Conservation (phyloP, 306 rosid species). For the Hylodesmum podocarpum region DNA sequence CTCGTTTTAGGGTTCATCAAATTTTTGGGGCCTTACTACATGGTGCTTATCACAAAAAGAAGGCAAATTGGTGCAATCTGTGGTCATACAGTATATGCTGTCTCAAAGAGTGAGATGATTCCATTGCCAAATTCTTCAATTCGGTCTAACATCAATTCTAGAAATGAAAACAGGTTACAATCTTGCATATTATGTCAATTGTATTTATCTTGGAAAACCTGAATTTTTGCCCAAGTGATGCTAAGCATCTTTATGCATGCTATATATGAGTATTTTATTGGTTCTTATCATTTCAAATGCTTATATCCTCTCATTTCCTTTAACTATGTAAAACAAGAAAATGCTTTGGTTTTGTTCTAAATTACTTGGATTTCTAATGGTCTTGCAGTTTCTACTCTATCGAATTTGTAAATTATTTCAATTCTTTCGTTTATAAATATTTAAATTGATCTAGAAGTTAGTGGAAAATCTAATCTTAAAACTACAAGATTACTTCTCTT, state of each 20-base stretch:
- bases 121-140: constrained; percentile 81
- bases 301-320: neutral
- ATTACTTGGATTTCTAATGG: constrained; percentile 12
- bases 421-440: constrained; percentile 5
- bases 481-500: constrained; percentile 2
- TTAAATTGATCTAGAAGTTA: neutral
- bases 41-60: constrained; percentile 90
- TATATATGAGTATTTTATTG: neutral
- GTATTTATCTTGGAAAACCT: constrained; percentile 44
- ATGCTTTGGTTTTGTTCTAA: constrained; percentile 21
- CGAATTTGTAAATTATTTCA: constrained; percentile 1
- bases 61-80: constrained; percentile 89
- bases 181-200: constrained; percentile 48
- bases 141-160: constrained; percentile 60
- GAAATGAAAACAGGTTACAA: constrained; percentile 89
- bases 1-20: constrained; percentile 74
- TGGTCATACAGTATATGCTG: constrained; percentile 80
- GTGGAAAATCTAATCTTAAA: neutral
- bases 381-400: constrained; percentile 8
- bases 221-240: constrained; percentile 26
- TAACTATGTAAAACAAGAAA: neutral
- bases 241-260: neutral
- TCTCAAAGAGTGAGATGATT: constrained; percentile 88
- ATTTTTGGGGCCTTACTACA: constrained; percentile 94
- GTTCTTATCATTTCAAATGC: constrained; percentile 12